phyloP scores from a whole-genome alignment of 352 stramenopile genomes.

The Globisporangium nodosum region DNA sequence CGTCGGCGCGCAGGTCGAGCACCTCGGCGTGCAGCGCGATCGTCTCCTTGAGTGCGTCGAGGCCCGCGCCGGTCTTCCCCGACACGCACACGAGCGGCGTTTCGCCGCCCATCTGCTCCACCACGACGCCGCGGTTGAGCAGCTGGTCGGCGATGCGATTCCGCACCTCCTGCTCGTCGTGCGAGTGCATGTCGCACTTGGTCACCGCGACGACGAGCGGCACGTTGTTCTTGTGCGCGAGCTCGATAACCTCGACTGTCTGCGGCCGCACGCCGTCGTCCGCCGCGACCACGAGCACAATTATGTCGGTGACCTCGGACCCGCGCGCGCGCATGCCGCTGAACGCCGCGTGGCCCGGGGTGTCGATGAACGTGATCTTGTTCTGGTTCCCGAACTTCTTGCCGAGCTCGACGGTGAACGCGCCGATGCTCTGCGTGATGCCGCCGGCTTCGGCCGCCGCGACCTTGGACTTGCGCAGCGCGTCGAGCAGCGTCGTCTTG shows the following conservation, averaged over 20 bases:
- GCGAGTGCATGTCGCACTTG: conserved; percentile 93
- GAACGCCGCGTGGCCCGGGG: conserved; percentile 99
- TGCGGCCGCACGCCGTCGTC: conserved; percentile 99
- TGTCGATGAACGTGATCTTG: conserved; percentile 98
- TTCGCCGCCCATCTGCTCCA: conserved; percentile 93
- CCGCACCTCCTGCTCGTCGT: conserved; percentile 61
- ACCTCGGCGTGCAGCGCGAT: conserved; percentile 96
- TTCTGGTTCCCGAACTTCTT: conserved; percentile 57
- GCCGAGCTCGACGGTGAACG: conserved; percentile 95
- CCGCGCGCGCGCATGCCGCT: conserved; percentile 96
- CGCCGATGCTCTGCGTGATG: conserved; percentile 98
- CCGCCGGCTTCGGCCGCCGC: conserved; percentile 95
- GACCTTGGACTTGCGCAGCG: conserved; percentile 88
- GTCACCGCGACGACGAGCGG: conserved; percentile 97
- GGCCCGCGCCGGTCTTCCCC: conserved; percentile 91
- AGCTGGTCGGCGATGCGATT: conserved; percentile 84
- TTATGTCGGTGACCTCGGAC: conserved; percentile 97
- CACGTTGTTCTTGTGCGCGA: conserved; percentile 93
- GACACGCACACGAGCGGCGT: conserved; percentile 94
- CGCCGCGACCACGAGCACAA: conserved; percentile 96
- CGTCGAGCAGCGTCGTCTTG: conserved; percentile 99
- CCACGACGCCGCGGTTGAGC: conserved; percentile 90
- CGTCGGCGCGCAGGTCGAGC: conserved; percentile 93
- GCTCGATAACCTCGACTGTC: conserved; percentile 94
- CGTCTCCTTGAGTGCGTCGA: conserved; percentile 96